Base-by-base conservation (phyloP, 495 filamentous ascomycete genomes). In the Penicillium atrosanguineum region DNA sequence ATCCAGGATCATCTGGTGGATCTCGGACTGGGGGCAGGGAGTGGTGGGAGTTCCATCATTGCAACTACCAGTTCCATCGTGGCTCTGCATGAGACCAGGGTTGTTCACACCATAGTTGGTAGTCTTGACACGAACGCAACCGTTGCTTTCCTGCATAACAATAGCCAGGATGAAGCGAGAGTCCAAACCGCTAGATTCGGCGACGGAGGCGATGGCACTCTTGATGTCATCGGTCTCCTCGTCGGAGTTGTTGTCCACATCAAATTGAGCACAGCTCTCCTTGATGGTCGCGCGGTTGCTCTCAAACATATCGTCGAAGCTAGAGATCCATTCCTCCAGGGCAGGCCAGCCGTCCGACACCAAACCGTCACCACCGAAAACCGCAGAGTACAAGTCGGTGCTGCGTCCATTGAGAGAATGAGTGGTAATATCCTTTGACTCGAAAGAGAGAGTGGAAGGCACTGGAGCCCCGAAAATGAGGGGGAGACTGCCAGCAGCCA, bases 81-180 rank as follows among this genome's bases (percentile, higher is more conserved):
- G 76, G 47, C 62, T 65, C 60, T 83, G 80, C 80, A 83, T 82
- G 6, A 83, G 64, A 41, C 80, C 80, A 0, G 79, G 79, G 61
- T 83, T 83, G 55, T n/a, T 44, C 50, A 79, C 69, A 16, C 67
- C 64, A 54, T 70, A 64, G 56, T 71, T 63, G 41, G 77, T 78
- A 16, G 77, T 76, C 1, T 67, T 69, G n/a, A 69, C 77, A 39
- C 79, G 75, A 25, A 79, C 81, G 62, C 81, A 84, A 53, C 82
- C 83, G 52, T 75, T 76, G 67, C 70, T 76, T 57, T 85, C 82
- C 63, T 85, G 82, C 70, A 85, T 78, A 34, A 84, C 59, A 48
- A 82, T 68, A 2, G 78, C 75, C 51, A 86, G 62, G 54, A 87
- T 79, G 63, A 80, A 84, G 44, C 83, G 82, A 20, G 80, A 69